Base-by-base conservation (phyloP, 352 stramenopile genomes). In the Thalassiosira hispida region DNA sequence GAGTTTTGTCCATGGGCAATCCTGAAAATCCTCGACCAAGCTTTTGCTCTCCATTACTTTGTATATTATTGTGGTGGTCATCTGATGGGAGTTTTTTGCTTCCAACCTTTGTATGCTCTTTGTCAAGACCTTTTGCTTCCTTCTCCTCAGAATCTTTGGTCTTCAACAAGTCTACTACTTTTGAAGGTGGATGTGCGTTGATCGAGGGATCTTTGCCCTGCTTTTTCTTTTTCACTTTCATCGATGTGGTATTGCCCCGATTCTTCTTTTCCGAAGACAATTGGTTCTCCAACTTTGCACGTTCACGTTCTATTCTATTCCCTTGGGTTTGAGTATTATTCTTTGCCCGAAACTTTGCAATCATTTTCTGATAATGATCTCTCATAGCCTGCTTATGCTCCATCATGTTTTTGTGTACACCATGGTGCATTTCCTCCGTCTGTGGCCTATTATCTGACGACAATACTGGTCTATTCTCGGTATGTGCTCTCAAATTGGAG, bases 1-100 rank as follows among this genome's bases (percentile, higher is more conserved):
- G 86, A 46, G 86, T 92, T 71, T 83, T 49, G 5, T 79, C 71
- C 83, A 91, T 89, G 0, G 86, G 86, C 42, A 92, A 66, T 42
- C 86, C 84, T 18, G 71, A 80, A 53, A 85, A 79, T 55, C 86
- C 86, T 66, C 86, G 64, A 23, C 84, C 84, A 6, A 91, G 55
- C n/a, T 63, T 77, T 44, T 42, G 27, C 11, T 63, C 16, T 49
- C n/a, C 44, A 51, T 73, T 73, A 23, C 16, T 46, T 27, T 46
- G 9, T 33, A 59, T 4, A 59, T 66, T 23, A 20, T 35, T n/a
- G n/a, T n/a, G 11, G 6, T 71, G 12, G 27, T 29, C 5, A 8
- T 23, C 1, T 3, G 55, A 25, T 27, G 20, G 25, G 47, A 47
- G 31, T 44, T 46, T 25, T 56, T 55, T 57, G 61, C 16, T 29